Conservation (phyloP, 306 rosid species). For the Begonia masoniana region DNA sequence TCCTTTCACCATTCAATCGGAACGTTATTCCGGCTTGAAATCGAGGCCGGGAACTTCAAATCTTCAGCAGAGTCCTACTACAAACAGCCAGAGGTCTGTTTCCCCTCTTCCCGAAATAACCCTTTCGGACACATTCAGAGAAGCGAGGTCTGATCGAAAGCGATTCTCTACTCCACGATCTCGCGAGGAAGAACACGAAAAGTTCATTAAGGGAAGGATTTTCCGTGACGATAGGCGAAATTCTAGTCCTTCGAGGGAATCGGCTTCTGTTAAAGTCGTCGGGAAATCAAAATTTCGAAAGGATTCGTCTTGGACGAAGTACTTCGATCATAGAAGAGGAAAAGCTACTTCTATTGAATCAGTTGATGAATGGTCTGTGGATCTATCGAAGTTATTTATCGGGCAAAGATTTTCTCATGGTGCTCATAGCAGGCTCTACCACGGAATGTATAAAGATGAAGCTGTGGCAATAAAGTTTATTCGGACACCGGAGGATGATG, state of each 20-base stretch:
- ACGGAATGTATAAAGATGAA: slow-evolving; percentile 63
- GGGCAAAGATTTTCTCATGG: slow-evolving; percentile 92
- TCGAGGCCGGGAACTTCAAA: slow-evolving; percentile 17
- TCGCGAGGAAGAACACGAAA: slow-evolving; percentile 28
- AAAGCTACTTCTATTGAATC: slow-evolving; percentile 60
- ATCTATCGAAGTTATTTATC: slow-evolving; percentile 61
- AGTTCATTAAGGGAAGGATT: slow-evolving; percentile 30
- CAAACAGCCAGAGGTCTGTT: slow-evolving; percentile 51
- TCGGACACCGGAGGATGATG: slow-evolving; percentile 66
- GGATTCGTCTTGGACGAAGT: slow-evolving; percentile 61
- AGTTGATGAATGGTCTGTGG: slow-evolving; percentile 62
- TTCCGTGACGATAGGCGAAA: slow-evolving; percentile 4
- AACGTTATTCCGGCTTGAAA: slow-evolving; percentile 28
- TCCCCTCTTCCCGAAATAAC: slow-evolving; percentile 47
- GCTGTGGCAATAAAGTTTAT: slow-evolving; percentile 79
- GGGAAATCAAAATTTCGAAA: slow-evolving; percentile 35
- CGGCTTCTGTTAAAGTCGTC: slow-evolving; percentile 24
- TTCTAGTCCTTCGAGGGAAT: slow-evolving; percentile 32
- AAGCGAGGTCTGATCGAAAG: slow-evolving; percentile 51
- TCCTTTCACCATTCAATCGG: slow-evolving; percentile 22
- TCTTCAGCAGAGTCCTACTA: too few species aligned
- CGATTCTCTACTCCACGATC: slow-evolving; percentile 76
- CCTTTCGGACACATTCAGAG: slow-evolving; percentile 47
- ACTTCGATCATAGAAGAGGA: slow-evolving; percentile 58
- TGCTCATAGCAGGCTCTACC: slow-evolving; percentile 87